phyloP scores from a whole-genome alignment of 129 eudicot species.

The Chrysanthemum makinoi region DNA sequence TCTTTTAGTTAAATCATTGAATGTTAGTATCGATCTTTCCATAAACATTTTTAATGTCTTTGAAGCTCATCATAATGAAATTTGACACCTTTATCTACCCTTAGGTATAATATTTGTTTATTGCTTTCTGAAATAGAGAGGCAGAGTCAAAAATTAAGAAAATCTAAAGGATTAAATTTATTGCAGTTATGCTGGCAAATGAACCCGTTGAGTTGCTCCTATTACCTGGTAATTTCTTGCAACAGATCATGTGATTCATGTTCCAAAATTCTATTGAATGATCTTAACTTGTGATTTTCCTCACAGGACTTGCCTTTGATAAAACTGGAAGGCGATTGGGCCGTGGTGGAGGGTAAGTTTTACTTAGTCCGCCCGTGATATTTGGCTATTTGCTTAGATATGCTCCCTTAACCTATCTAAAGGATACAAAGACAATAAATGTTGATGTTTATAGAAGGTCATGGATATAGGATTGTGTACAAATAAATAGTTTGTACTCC shows the following conservation, averaged over 20 bases:
- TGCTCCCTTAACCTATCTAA: neutral
- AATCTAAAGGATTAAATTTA: slow-evolving; percentile 3
- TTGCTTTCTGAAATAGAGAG: slow-evolving; percentile 8
- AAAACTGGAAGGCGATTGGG: slow-evolving; percentile 95
- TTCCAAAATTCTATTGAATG: slow-evolving; percentile 13
- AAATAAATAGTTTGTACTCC: neutral
- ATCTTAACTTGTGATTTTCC: neutral
- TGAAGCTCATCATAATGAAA: neutral
- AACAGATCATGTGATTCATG: neutral
- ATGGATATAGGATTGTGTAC: neutral
- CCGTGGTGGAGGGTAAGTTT: slow-evolving; percentile 97
- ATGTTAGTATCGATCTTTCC: neutral
- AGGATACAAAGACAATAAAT: slow-evolving; percentile 4
- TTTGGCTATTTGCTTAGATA: slow-evolving; percentile 2
- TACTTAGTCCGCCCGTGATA: neutral
- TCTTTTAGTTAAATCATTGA: neutral
- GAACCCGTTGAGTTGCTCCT: slow-evolving; percentile 88
- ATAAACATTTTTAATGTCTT: neutral
- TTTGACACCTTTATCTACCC: neutral
- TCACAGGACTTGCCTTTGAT: slow-evolving; percentile 93
- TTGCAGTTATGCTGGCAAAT: slow-evolving; percentile 84
- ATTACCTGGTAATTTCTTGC: slow-evolving; percentile 64
- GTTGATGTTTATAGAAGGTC: neutral
- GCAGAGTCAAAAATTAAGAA: neutral
- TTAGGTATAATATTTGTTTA: neutral